Base-by-base conservation (phyloP, 331 rosid genomes). In the Malus hybrid region DNA sequence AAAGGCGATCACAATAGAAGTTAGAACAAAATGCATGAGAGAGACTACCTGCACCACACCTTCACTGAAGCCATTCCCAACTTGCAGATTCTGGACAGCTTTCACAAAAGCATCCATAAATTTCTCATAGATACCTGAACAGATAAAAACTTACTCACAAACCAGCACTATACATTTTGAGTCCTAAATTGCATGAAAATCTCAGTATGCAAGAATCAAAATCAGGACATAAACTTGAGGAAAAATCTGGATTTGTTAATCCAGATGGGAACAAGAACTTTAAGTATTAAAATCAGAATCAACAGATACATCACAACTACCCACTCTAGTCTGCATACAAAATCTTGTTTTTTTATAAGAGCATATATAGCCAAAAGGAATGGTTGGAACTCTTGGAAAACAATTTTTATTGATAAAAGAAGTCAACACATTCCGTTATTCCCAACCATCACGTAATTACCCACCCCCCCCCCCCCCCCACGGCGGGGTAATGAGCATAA, bases 11-110 rank as follows among this genome's bases (percentile, higher is more conserved):
- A 65, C 31, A 59, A 54, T 19, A 67, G 67, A 74, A 75, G 39
- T 81, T 31, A 13, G 2, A 29, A 20, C 3, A 54, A 66, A 66
- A 66, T 61, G 69, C 44, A 81, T 22, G 18, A 69, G 68, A 60
- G 76, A 74, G 76, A 68, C 42, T 86, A 94, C 99, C 97, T 92
- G 99, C 44, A 24, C 71, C 65, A 92, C 99, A 77, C 87, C 99
- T 77, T 94, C 97, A 82, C 83, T 68, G 80, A 94, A 94, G 75
- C 99, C 97, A 78, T 92, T 86, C 63, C 99, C 99, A 87, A 94
- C 97, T 87, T 90, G 93, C 87, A 94, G 74, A 72, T 72, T 83
- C 82, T 87, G 85, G 69, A 92, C 97, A 74, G 93, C 97, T 77
- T 90, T 86, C 34, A 83, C 59, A 59, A 94, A 81, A 48, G 91